Evolutionary conservation across 495 filamentous ascomycete species (phyloP).

Genomic region (Xylaria acuta): DNA sequence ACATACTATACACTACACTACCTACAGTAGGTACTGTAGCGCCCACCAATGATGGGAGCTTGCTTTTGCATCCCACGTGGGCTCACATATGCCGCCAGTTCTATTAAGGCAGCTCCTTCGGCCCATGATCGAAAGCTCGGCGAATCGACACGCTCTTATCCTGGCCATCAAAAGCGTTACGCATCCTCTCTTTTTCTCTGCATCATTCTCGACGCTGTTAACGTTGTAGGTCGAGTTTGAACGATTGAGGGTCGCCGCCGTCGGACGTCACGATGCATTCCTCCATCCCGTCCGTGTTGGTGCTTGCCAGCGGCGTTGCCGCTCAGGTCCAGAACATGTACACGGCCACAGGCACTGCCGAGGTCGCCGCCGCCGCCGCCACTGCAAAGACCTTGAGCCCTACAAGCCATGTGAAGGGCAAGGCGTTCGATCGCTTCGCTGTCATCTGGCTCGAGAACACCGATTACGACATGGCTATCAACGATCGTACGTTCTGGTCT

Average conservation of each 20-base stretch:
- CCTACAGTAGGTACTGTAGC: too few species aligned
- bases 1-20: too few species aligned
- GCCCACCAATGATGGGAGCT: constrained; percentile 13
- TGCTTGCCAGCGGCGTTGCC: constrained; percentile 30
- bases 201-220: neutral
- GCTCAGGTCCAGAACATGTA: constrained; percentile 38
- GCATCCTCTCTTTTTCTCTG: neutral
- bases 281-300: constrained; percentile 25
- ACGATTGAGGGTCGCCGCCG: neutral
- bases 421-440: constrained; percentile 70
- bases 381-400: constrained; percentile 55
- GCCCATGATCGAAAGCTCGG: constrained; percentile 1
- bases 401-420: constrained; percentile 65
- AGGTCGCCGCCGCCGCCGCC: constrained; percentile 41
- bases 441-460: constrained; percentile 79
- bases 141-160: constrained; percentile 6
- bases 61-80: neutral
- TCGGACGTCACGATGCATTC: constrained; percentile 32
- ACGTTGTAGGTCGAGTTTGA: constrained; percentile 20
- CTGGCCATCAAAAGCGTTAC: neutral
- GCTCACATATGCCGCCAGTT: neutral
- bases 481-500: constrained; percentile 37
- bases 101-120: constrained; percentile 10
- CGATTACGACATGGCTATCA: constrained; percentile 55
- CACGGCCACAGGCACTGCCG: constrained; percentile 39